phyloP scores from a whole-genome alignment of 305 asterid species.

The Fraxinus sp. region DNA sequence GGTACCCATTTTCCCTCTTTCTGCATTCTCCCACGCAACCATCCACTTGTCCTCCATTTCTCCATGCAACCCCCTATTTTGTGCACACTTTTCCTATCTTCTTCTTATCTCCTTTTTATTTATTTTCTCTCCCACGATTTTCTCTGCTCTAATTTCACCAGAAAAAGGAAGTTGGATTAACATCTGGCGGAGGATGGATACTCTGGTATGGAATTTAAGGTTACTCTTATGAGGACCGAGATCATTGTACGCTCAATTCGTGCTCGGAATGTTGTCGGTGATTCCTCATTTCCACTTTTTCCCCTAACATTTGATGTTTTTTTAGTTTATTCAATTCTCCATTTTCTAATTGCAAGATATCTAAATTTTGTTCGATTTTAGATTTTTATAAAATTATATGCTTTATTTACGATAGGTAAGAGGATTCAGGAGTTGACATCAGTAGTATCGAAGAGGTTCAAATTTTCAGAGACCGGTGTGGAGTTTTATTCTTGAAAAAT shows the following conservation, averaged over 20 bases:
- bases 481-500: constrained; percentile 59
- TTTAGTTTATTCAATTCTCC: neutral
- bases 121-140: too few species aligned
- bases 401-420: constrained; percentile 34
- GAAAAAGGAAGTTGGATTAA: too few species aligned
- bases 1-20: too few species aligned
- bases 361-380: neutral
- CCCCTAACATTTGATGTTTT: neutral
- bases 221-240: constrained; percentile 56
- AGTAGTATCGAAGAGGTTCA: constrained; percentile 52
- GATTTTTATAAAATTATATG: neutral
- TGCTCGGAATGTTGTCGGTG: constrained; percentile 54
- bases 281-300: neutral
- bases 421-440: constrained; percentile 56
- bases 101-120: too few species aligned
- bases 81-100: too few species aligned
- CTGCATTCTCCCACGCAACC: too few species aligned
- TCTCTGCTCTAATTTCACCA: too few species aligned
- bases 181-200: constrained; percentile 51
- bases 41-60: too few species aligned
- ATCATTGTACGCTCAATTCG: constrained; percentile 57
- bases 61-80: too few species aligned
- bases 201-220: constrained; percentile 57
- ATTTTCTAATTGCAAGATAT: neutral
- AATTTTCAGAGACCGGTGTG: constrained; percentile 52